Base-by-base conservation (phyloP, 495 filamentous ascomycete genomes). In the Xylaria intraflava region DNA sequence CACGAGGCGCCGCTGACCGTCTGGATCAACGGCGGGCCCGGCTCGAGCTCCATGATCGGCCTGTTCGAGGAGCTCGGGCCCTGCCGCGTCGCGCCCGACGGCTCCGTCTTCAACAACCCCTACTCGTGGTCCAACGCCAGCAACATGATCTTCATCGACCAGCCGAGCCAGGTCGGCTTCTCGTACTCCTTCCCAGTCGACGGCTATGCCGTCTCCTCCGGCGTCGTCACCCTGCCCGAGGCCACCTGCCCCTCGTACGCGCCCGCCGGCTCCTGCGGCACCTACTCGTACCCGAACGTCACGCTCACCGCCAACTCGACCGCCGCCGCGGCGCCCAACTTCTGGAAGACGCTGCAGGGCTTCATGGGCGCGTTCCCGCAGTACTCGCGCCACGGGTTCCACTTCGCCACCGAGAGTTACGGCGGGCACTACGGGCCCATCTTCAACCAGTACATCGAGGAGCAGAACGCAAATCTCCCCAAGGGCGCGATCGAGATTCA, bases 351-450 rank as follows among this genome's bases (percentile, higher is more conserved):
- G 1, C 60, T 84, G 44, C 82, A 84, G 58, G 79, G 79, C 17
- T 85, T 84, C 65, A 78, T 83, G 72, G 80, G 81, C 1, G 80
- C 74, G 2, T 84, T 85, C 59, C 82, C 82, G 2, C 61, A 83
- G 47, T 84, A 84, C 65, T 73, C 77, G 1, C 62, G 75, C 11
- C 67, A 76, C 35, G 69, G 72, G 1, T 80, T 83, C 62, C 77
- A 81, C 58, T 82, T 85, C 66, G 70, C 78, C 8, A 81, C 78
- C 1, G 79, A 83, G 59, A 75, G 71, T 27, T 87, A 87, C 55
- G 84, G 85, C 11, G 83, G 83, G 1, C 83, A 82, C 27, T 87
- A 86, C 42, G 85, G 83, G 0, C 85, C 84, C 0, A 70, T 80
- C 1, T 86, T 84, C 56, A 76, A 80, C 31, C 72, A 78, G 14